Base-by-base conservation (phyloP, 2,329 filamentous ascomycete genomes). In the Atkinsonella hypoxylon region DNA sequence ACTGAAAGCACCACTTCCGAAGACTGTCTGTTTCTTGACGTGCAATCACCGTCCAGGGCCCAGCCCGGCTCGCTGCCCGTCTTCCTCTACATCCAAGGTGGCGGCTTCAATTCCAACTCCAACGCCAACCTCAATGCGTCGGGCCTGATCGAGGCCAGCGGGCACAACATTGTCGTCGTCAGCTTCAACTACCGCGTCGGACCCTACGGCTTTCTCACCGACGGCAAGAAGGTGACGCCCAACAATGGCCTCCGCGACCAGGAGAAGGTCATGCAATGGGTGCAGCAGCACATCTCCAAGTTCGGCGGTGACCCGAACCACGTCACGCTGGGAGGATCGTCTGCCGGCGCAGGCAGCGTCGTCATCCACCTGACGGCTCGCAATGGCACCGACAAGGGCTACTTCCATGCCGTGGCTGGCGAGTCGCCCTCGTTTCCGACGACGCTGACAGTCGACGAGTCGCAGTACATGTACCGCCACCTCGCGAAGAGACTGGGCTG, bases 101-200 rank as follows among this genome's bases (percentile, higher is more conserved):
- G 81, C 2, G 81, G 81, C 0, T 83, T 82, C 62, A 79, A 77
- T 49, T 51, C 54, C 6, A 67, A 73, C 55, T 65, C 70, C 1
- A 70, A 72, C 51, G 59, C 69, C 1, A 74, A 83, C 53, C 73
- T 77, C 56, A 78, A 87, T 55, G 82, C 78, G 0, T 75, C 73
- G 1, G 78, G 76, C 0, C 64, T 89, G n/a, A 62, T 68, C 32
- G 71, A 83, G 30, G 62, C 71, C 31, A 82, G 80, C 0, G 77
- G 78, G 17, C 70, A 73, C 38, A 67, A 76, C 51, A 82, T 89
- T 26, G 67, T 90, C 0, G 78, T 88, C 0, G 83, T 90, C 2
- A 82, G 74, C 10, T 76, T 87, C 66, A 89, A 89, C 65, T 89
- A 90, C 61, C 81, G 87, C 5, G 83, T 90, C 11, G 85, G 85